Evolutionary conservation across 768 basidiomycete genomes (phyloP), one percentile per base, ranked within the genome.

Genomic region (Tephrocybe sp.): DNA sequence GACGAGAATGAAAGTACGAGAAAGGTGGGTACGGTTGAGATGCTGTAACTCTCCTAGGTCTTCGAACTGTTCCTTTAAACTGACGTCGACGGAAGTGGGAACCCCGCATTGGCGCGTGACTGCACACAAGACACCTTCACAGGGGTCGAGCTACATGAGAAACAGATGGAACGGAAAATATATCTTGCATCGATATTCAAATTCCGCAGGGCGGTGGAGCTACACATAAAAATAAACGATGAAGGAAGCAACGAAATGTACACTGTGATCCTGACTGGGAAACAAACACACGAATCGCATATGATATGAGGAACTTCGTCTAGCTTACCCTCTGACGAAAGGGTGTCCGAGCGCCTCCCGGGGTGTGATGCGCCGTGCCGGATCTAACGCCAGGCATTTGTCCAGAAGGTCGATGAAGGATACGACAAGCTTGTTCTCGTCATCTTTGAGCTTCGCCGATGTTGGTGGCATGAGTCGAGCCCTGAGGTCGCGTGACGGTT

Each of bases 341-440:
- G 91, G 84, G 69, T 98, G 94, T 8, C 78, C 68, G 34, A 98
- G 76, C 3, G 92, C 94, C 63, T 98, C 96, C 62, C 87, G 84
- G 1, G 95, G 94, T n/a, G 84, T 85, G 26, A 97, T 83, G 61
- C 96, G 73, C 65, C 92, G 84, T 36, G 83, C 77, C 2, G 95
- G 90, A 65, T 98, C 96, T 14, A 99, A 77, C 18, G 82, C 74
- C 23, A 97, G 75, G 66, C 95, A 96, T 70, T 88, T 94, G 63
- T 98, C 95, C 51, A 99, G 68, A 39, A 98, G 68, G 66, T 98
- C 95, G 43, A 96, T 80, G 62, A 99, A 97, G 4, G 84, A 81
- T 20, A 76, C 63, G 9, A 97, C 57, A 58, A 91, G 66, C 68
- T 90, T 91, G 62, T 77, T 82, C 70, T 98, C 94, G 50, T 96